Evolutionary conservation across 495 filamentous ascomycete genomes (phyloP), one percentile per base, ranked within the genome.

Genomic region (Xanthoparmelia taractica): DNA sequence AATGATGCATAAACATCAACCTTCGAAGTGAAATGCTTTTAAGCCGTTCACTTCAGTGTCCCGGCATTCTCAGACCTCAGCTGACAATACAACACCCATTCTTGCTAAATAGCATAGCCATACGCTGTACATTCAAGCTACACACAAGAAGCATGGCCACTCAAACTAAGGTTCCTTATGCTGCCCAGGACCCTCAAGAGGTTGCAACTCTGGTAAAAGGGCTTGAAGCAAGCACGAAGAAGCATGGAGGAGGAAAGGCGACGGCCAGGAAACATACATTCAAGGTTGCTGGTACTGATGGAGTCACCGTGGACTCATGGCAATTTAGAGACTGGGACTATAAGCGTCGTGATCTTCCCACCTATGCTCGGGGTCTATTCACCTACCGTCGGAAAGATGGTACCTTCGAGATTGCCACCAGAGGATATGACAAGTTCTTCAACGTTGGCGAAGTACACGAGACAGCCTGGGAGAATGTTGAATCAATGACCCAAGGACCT

Each of bases 391-490:
- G 79, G 52, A 75, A 78, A 57, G 76, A 84, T 27, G 84, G 85
- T 8, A 76, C 58, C 29, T 78, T 82, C 20, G 90, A 96, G 73
- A 97, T 98, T 61, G 86, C 80, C 4, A 83, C 85, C 40, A 83
- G 94, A 62, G 94, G 94, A 40, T 98, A 98, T 75, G 95, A 98
- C 78, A 98, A 98, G 76, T 98, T 98, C 79, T 97, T 97, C 84
- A 98, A 98, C 70, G 79, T 88, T 34, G 82, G 81, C 50, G 94
- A 98, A 73, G 86, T 91, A 4, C 70, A 76, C 17, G 80, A 84
- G 38, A 97, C 94, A 1, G 77, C 83, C 62, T 98, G 95, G 94
- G 70, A 76, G 20, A 90, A 89, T 71, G 88, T 98, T 59, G 77
- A 87, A 68, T 75, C 74, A 11, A 82, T 89, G 52, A 97, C 94